Evolutionary conservation across 495 filamentous ascomycete genomes (phyloP).

Genomic region (Astrocystis sublimbata): DNA sequence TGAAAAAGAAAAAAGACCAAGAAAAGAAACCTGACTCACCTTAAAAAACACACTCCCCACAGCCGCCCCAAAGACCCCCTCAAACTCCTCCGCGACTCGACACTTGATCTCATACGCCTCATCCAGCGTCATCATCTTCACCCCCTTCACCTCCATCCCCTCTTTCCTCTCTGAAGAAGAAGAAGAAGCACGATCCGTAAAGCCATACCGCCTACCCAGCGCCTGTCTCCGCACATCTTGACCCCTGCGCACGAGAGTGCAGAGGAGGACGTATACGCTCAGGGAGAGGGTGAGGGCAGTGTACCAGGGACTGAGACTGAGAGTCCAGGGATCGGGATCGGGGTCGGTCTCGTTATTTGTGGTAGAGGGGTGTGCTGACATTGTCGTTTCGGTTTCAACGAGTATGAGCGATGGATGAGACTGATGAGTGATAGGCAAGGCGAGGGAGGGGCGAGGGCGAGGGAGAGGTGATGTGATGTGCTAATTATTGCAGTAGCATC

Average conservation of each 20-base stretch:
- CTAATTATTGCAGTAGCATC: too few relatives aligned
- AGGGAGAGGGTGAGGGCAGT: not conserved
- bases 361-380: too few relatives aligned
- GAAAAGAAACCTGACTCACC: not conserved
- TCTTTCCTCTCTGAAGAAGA: too few relatives aligned
- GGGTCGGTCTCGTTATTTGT: too few relatives aligned
- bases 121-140: conserved; percentile 5
- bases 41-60: conserved; percentile 2
- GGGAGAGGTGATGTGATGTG: too few relatives aligned
- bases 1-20: not conserved
- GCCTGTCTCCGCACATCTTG: not conserved
- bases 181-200: too few relatives aligned
- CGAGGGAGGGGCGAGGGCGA: too few relatives aligned
- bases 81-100: conserved; percentile 9
- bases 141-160: too few relatives aligned
- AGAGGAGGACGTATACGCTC: not conserved
- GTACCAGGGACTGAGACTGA: not conserved
- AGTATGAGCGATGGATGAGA: too few relatives aligned
- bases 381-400: too few relatives aligned
- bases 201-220: not conserved
- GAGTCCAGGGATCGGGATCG: not conserved
- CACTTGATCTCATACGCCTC: conserved; percentile 10
- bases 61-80: not conserved
- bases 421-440: too few relatives aligned
- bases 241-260: not conserved